Conservation (phyloP, 2,329 filamentous ascomycete species). For the Didymella exigua region DNA sequence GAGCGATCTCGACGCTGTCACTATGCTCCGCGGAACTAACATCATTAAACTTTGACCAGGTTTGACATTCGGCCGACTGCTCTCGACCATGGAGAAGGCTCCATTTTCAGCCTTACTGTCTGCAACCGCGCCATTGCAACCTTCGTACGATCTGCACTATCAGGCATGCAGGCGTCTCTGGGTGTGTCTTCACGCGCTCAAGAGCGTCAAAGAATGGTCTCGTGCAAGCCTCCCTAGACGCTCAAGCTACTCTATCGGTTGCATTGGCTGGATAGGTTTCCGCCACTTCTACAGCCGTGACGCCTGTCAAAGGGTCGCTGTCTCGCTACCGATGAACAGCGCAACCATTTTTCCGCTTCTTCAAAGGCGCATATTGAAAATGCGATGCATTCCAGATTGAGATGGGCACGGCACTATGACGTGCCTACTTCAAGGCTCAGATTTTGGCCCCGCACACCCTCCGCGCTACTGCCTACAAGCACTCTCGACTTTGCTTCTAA, state of each 20-base stretch:
- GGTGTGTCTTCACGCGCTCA: neutral
- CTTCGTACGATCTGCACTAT: neutral
- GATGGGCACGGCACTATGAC: neutral
- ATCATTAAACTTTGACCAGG: neutral
- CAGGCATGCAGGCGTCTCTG: neutral
- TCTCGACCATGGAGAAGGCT: neutral
- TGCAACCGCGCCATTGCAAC: neutral
- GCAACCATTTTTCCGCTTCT: neutral
- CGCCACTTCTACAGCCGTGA: constrained; percentile 3
- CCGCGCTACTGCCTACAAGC: neutral
- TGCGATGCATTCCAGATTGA: neutral
- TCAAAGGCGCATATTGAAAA: constrained; percentile 4
- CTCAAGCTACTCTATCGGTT: neutral
- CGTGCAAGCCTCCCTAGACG: neutral
- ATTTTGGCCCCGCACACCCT: constrained; percentile 6
- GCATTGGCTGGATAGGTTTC: constrained; percentile 3
- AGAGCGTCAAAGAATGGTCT: neutral
- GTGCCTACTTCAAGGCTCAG: constrained; percentile 6
- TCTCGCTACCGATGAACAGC: constrained; percentile 13
- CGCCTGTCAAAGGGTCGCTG: constrained; percentile 1
- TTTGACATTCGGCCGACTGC: neutral
- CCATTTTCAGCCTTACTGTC: neutral
- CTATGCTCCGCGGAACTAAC: neutral
- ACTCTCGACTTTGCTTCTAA: neutral
- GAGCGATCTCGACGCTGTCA: neutral